These are phyloP conservation scores for Apiospora aurea DNA, from an alignment of 2,329 filamentous ascomycete species.

Conservation along the genomic window DNA sequence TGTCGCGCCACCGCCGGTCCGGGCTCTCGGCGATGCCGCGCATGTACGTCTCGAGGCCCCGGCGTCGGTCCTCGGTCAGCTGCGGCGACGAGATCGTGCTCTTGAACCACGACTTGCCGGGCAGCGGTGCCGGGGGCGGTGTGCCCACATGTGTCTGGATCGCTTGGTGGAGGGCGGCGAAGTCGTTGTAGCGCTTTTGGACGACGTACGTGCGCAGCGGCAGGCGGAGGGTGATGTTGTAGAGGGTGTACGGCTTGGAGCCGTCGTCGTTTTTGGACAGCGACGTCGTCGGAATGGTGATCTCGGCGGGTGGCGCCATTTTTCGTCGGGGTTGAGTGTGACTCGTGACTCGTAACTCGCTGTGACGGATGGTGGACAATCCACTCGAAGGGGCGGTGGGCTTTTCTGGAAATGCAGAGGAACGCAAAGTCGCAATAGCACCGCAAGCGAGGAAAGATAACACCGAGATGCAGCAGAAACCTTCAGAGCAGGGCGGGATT, in stretches of 20 bases:
- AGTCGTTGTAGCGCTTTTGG: conserved; percentile 85
- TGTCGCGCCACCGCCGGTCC: conserved; percentile 80
- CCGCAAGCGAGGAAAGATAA: background rate
- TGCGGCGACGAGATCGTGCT: conserved; percentile 73
- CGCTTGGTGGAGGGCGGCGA: conserved; percentile 68
- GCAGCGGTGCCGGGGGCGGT: conserved; percentile 72
- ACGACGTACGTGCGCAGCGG: conserved; percentile 79
- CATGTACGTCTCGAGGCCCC: conserved; percentile 74
- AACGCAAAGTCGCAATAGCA: background rate
- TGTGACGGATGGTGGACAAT: background rate
- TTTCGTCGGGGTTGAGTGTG: conserved; percentile 27
- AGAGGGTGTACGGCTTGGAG: conserved; percentile 75
- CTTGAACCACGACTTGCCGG: conserved; percentile 79
- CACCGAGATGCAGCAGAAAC: background rate
- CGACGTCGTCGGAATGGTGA: conserved; percentile 72
- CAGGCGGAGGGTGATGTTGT: conserved; percentile 79
- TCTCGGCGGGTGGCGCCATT: conserved; percentile 72
- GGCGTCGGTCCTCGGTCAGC: conserved; percentile 74
- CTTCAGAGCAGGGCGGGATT: no score
- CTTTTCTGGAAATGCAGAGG: background rate
- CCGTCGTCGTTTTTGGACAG: conserved; percentile 55
- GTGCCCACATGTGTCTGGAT: conserved; percentile 66
- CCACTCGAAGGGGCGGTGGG: background rate
- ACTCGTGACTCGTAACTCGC: background rate
- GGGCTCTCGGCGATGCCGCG: conserved; percentile 74